Conservation (phyloP, 306 rosid species). For the Cucumis cinereus region DNA sequence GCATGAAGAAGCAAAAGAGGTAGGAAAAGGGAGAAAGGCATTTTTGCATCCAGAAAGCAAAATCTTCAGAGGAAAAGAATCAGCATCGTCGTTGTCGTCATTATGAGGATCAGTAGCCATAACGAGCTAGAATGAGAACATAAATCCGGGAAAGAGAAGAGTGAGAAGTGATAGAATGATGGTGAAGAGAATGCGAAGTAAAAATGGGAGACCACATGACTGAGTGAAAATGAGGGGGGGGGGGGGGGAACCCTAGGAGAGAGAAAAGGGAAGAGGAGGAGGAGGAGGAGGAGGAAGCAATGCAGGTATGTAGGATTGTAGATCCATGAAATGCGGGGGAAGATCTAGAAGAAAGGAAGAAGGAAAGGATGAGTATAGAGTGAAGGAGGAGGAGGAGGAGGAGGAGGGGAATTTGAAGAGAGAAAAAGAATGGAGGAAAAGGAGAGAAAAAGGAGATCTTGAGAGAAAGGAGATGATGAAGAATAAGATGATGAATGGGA, state of each 20-base stretch:
- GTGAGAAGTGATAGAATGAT: slow-evolving; percentile 4
- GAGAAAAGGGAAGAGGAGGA: slow-evolving; percentile 17
- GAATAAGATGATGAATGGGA: background rate
- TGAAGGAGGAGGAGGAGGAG: background rate
- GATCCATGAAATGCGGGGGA: slow-evolving; percentile 62
- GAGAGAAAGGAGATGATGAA: background rate
- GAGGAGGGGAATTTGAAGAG: background rate
- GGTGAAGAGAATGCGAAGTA: slow-evolving; percentile 8
- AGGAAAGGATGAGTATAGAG: background rate
- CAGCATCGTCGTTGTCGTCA: too few relatives aligned
- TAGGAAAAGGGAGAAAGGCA: slow-evolving; percentile 33
- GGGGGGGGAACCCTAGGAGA: slow-evolving; percentile 37
- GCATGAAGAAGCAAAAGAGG: slow-evolving; percentile 24
- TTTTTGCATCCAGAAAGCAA: slow-evolving; percentile 28
- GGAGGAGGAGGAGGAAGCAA: slow-evolving; percentile 3
- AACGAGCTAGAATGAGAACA: slow-evolving; percentile 13
- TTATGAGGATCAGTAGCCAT: slow-evolving; percentile 25
- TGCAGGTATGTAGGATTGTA: slow-evolving; percentile 25
- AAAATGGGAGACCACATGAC: slow-evolving; percentile 23
- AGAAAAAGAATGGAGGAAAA: slow-evolving; percentile 6
- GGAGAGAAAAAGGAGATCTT: background rate
- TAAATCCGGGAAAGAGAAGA: slow-evolving; percentile 7
- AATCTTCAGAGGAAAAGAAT: slow-evolving; percentile 10
- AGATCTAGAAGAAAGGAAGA: slow-evolving; percentile 23
- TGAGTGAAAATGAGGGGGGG: background rate